Evolutionary conservation across 768 basidiomycete species (phyloP).

Genomic region (Nidula microcarpa): DNA sequence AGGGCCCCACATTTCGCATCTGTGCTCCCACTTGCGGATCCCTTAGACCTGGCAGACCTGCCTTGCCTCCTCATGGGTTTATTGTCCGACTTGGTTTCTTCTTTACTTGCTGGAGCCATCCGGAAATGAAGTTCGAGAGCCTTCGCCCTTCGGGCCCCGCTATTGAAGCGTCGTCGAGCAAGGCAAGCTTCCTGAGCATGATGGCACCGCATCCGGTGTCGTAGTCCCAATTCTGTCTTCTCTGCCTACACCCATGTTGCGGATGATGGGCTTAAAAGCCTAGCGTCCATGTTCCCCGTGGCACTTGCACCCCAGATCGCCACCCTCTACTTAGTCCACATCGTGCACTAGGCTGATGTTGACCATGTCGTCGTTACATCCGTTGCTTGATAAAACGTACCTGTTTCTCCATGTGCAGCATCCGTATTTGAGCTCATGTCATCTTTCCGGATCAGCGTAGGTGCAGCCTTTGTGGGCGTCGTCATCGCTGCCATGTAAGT

Average conservation of each 20-base stretch:
- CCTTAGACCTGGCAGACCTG: not conserved
- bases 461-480: constrained; percentile 48
- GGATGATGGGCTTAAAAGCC: not conserved
- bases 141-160: not conserved
- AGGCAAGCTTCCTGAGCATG: not conserved
- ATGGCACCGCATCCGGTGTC: not conserved
- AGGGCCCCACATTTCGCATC: too few species aligned
- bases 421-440: not conserved
- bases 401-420: not conserved
- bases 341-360: not conserved
- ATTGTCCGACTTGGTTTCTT: not conserved
- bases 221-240: not conserved
- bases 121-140: not conserved
- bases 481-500: constrained; percentile 46
- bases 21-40: not conserved
- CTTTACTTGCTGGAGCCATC: not conserved
- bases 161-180: not conserved
- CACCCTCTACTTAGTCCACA: not conserved
- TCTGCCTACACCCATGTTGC: not conserved
- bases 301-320: not conserved
- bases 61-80: not conserved
- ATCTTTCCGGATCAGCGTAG: constrained; percentile 30
- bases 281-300: not conserved
- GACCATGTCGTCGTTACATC: not conserved
- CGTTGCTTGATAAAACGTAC: constrained; percentile 28